Percentiles rank a stretch among this genome's conserved stretches.
Conservation (phyloP, 1,139 yeast genomes). For the Chernovozyma sophiae-reginae region DNA sequence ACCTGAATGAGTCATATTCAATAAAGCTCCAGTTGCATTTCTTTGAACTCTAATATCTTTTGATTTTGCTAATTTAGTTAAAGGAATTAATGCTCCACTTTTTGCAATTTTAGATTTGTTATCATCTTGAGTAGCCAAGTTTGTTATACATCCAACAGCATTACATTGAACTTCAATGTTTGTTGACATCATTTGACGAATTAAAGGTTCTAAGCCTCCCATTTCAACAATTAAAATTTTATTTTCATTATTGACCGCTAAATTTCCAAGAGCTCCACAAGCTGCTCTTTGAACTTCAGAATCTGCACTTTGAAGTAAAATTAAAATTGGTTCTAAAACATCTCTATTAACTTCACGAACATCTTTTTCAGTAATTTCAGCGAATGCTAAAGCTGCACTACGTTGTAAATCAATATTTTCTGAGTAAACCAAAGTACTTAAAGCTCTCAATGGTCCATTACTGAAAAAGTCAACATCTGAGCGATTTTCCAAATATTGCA, state of each 20-base stretch:
- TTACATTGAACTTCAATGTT: constrained; percentile 98
- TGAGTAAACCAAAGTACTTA: constrained; percentile 88
- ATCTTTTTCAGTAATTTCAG: constrained; percentile 96
- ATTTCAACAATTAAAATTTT: constrained; percentile 90
- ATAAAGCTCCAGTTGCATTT: constrained; percentile 95
- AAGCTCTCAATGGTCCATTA: constrained; percentile 83
- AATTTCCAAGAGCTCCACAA: constrained; percentile 94
- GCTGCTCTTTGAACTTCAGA: constrained; percentile 97
- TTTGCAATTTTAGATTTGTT: constrained; percentile 94
- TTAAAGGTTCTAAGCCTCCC: constrained; percentile 96
- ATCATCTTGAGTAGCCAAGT: constrained; percentile 97
- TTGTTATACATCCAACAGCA: constrained; percentile 98
- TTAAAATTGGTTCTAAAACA: constrained; percentile 88
- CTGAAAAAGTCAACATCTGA: constrained; percentile 89
- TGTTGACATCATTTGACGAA: constrained; percentile 95
- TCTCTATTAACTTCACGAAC: constrained; percentile 87
- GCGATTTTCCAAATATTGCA: constrained; percentile 81
- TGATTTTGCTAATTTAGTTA: constrained; percentile 89
- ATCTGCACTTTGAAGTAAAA: constrained; percentile 80
- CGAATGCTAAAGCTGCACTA: constrained; percentile 97
- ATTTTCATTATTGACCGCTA: constrained; percentile 95
- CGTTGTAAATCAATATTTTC: constrained; percentile 93
- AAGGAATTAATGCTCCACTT: constrained; percentile 92
- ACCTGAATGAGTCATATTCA: constrained; percentile 96
- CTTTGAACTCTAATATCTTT: constrained; percentile 95